Evolutionary conservation across 768 basidiomycete species (phyloP), one percentile per base, ranked within the genome.

Genomic region (Russula sp.): DNA sequence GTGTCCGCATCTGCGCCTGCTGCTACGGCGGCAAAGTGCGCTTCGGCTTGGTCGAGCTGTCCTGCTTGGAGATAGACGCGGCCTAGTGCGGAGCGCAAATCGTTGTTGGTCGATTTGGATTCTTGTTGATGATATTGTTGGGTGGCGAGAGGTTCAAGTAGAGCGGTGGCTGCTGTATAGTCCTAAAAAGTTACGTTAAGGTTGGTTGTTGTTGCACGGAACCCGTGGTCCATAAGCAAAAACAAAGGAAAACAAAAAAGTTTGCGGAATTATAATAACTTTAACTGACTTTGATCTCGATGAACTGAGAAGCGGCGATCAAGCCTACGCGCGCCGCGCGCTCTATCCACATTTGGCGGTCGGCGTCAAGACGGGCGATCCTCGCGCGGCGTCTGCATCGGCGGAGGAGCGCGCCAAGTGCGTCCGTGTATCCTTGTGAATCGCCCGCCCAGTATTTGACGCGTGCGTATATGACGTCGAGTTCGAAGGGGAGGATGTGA

Each of bases 381-480:
- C 46, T 51, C 44, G 60, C 73, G 69, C 59, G 75, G 65, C 65
- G 80, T 66, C 84, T 84, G 72, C 90, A 91, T 66, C 80, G 83
- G 53, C 71, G 75, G 58, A 93, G 75, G 63, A 93, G 75, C n/a
- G 74, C 82, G 63, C 78, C 78, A 26, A 94, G 79, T 32, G 85
- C 84, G 72, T 94, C 91, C 62, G 92, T 78, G 74, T 93, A 90
- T 2, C 84, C 87, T 81, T 89, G 83, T 71, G 84, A 80, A 72
- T 94, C 91, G 30, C 85, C 89, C 4, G 87, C 79, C 92, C 91
- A 93, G 71, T 92, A 93, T 71, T 83, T 84, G 30, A 90, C 77
- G 38, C 89, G 83, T 8, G 88, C 83, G 48, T 87, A 79, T 77
- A 92, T 86, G 57, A 93, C 86, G 59, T 77, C 79, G 70, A 83